Base-by-base conservation (phyloP, 2,329 filamentous ascomycete species). In the Botryotinia narcissicola region DNA sequence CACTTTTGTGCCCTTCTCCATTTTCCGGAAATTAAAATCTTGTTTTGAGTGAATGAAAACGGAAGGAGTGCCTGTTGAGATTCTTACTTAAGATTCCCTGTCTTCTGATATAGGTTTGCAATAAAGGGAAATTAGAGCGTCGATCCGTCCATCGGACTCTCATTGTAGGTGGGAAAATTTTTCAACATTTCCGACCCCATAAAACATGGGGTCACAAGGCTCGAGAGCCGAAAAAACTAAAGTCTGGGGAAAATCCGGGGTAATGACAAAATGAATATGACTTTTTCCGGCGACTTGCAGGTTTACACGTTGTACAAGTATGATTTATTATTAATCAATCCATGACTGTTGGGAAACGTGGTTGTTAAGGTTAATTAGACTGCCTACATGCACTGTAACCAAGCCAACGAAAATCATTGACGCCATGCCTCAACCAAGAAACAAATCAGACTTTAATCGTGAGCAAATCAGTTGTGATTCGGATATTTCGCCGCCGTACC, bases 91-190 rank as follows among this genome's bases (percentile, higher is more conserved):
- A 32, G 6, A 18, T 44, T 29, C 7, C 9, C 37, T 29, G n/a
- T 63, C 2, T 44, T 32, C 14, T 32, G 22, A 67, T 29, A 67
- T n/a, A 67, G 64, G 3, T 22, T 67, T 37, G 14, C 32, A 14
- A 42, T 40, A 40, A 22, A 0, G n/a, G 64, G 22, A 29, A 54
- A 40, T 40, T 29, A 32, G n/a, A 8, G 48, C 35, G 48, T 32
- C 35, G 66, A 68, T 68, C 48, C 25, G 66, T 29, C 14, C 16
- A 25, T 18, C 10, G 35, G 35, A 32, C 18, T 57, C 37, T 69
- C 18, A 42, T 44, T 69, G 48, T 69, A 69, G 48, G 66, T 69
- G 66, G 66, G 54, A 42, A 69, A 69, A 69, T n/a, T 69, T 42
- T 10, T 32, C 10, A 57, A 42, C 37, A 57, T 57, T 68, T 68